Percentiles rank a stretch among this genome's conserved stretches.
Conservation (phyloP, 1,284 basidiomycete species). For the Ustilago tritici region DNA sequence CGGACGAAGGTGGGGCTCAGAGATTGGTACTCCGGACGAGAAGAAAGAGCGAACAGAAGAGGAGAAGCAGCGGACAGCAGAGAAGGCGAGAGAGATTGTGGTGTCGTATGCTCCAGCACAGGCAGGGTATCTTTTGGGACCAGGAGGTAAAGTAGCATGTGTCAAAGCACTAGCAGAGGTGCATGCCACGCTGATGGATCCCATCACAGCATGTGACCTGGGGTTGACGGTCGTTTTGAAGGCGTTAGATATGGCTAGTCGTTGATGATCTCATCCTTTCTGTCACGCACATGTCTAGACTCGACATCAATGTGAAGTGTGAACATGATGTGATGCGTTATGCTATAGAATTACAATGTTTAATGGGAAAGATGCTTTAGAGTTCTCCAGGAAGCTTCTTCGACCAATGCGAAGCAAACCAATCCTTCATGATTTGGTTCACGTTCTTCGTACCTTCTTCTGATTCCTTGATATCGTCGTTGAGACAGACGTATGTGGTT, state of each 20-base stretch:
- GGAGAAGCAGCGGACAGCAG: conserved; percentile 53
- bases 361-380: neutral
- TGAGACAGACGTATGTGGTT: conserved; percentile 48
- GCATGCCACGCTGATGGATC: conserved; percentile 59
- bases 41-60: conserved; percentile 29
- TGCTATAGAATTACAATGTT: conserved; percentile 3
- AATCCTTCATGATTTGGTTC: conserved; percentile 41
- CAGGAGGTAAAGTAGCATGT: conserved; percentile 62
- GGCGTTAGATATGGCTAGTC: conserved; percentile 57
- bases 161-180: conserved; percentile 61
- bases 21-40: conserved; percentile 30
- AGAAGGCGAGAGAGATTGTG: conserved; percentile 59
- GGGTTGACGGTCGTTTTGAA: conserved; percentile 56
- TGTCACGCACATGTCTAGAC: neutral
- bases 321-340: neutral
- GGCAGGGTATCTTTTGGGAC: conserved; percentile 64
- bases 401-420: conserved; percentile 38
- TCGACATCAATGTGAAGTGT: neutral
- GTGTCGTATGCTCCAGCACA: conserved; percentile 66
- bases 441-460: conserved; percentile 22
- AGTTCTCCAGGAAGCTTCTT: conserved; percentile 25
- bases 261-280: conserved; percentile 12
- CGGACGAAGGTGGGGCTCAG: conserved; percentile 37
- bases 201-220: conserved; percentile 52
- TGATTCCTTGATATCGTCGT: conserved; percentile 53